Base-by-base conservation (phyloP, 805 yeast genomes). In the Diddensiella transvaalensis region DNA sequence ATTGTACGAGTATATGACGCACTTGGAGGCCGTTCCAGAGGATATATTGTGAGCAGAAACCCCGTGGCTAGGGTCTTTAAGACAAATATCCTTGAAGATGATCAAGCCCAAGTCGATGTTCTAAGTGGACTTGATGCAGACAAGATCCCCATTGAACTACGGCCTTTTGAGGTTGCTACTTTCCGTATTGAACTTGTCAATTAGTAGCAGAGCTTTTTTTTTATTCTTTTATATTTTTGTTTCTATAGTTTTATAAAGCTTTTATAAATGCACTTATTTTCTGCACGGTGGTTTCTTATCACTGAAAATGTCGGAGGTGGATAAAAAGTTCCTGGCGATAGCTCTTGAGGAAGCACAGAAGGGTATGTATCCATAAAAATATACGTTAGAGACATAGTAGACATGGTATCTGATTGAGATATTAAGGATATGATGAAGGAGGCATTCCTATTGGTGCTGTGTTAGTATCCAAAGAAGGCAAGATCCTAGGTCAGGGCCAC, bases 361-460 rank as follows among this genome's bases (percentile, higher is more conserved):
- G 47, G 58, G 62, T 59, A 42, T 15, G 59, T 44, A 15, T 24
- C 6, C 13, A 5, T 43, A 19, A 10, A n/a, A n/a, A n/a, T n/a
- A n/a, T n/a, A n/a, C n/a, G 6, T 39, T 44, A 15, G 21, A 21
- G 18, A 42, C n/a, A 26, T 39, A 4, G 17, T 6, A 23, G 22
- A 18, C 6, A 42, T n/a, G 47, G 18, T 4, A n/a, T 15, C 29
- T 18, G 21, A 18, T 19, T 24, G 10, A 4, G 5, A 18, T 41
- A 17, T 11, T 22, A n/a, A 80, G 85, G 90, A 42, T 78, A 74
- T 59, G 71, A 67, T 3, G 95, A 89, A 67, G 95, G 95, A n/a
- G 97, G 96, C 42, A 82, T 89, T 22, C 96, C 96, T 3, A 88
- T 88, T 51, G 87, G 95, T 10, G 91, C 89, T 3, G 85, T 83